These are phyloP conservation scores for Saccharum spontaneum DNA, from an alignment of 176 grass and related monocot species.

Conservation along the genomic window DNA sequence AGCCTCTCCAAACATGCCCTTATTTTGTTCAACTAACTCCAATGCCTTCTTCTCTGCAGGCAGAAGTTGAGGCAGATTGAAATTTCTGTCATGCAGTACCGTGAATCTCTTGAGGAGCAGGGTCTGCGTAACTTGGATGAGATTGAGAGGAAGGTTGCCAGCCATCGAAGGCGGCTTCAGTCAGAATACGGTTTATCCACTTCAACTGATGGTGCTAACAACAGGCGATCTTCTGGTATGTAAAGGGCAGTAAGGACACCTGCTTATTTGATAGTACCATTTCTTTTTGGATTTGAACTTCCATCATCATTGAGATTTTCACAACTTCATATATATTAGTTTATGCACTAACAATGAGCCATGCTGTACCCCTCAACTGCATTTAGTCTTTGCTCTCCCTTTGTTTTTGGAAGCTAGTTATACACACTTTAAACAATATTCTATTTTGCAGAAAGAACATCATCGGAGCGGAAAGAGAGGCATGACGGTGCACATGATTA, in stretches of 20 bases:
- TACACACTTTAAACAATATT: not conserved
- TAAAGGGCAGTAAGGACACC: not conserved
- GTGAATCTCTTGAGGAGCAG: slow-evolving; percentile 89
- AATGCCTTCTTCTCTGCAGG: slow-evolving; percentile 45
- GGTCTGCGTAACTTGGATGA: slow-evolving; percentile 73
- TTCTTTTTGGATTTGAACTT: slow-evolving; percentile 20
- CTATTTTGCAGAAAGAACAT: slow-evolving; percentile 58
- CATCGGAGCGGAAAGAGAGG: slow-evolving; percentile 64
- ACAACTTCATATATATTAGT: not conserved
- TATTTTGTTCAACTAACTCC: not conserved
- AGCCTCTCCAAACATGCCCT: not conserved
- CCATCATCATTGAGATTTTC: slow-evolving; percentile 6
- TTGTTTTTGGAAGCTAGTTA: not conserved
- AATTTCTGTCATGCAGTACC: slow-evolving; percentile 89
- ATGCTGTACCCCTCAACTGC: not conserved
- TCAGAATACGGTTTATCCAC: slow-evolving; percentile 83
- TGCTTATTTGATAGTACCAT: slow-evolving; percentile 25
- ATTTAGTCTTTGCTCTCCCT: not conserved
- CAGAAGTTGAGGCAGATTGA: slow-evolving; percentile 89
- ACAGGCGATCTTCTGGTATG: slow-evolving; percentile 67
- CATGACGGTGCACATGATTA: slow-evolving; percentile 48
- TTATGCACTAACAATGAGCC: slow-evolving; percentile 3
- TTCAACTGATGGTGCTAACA: slow-evolving; percentile 64
- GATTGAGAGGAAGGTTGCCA: slow-evolving; percentile 84
- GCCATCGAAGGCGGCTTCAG: slow-evolving; percentile 70